A percentile compares a stretch with the other conserved stretches of the same genome.
These are phyloP conservation scores for Nannochloropsis salina DNA, from an alignment of 108 stramenopile genomes.

Conservation along the genomic window DNA sequence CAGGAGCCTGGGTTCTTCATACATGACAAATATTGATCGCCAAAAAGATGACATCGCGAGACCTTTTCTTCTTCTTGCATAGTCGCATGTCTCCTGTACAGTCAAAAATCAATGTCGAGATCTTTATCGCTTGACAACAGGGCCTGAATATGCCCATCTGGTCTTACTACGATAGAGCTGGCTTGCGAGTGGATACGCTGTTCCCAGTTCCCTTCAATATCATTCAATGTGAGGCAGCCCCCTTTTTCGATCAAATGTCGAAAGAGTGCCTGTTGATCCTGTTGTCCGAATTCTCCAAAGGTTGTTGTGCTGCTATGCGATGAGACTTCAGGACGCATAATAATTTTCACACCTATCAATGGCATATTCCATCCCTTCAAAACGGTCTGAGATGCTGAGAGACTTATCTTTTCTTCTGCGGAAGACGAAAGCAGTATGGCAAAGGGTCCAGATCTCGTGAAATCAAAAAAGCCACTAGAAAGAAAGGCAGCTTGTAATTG, in stretches of 20 bases:
- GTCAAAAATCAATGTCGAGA: background rate
- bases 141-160: constrained; percentile 14
- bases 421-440: background rate
- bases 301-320: background rate
- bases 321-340: background rate
- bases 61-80: too few relatives aligned
- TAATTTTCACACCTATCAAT: background rate
- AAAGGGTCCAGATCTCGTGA: background rate
- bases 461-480: too few relatives aligned
- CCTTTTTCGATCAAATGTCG: background rate
- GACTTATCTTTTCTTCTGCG: background rate
- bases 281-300: background rate
- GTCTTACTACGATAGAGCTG: background rate
- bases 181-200: background rate
- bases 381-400: background rate
- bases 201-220: background rate
- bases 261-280: background rate
- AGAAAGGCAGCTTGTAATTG: background rate
- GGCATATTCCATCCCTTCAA: background rate
- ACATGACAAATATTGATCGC: too few relatives aligned
- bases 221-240: background rate
- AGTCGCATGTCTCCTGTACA: background rate
- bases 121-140: background rate
- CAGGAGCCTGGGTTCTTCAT: too few relatives aligned
- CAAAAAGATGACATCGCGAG: too few relatives aligned